These are phyloP conservation scores for Stephania cephalantha DNA, from an alignment of 164 flowering plant genomes.

Conservation along the genomic window DNA sequence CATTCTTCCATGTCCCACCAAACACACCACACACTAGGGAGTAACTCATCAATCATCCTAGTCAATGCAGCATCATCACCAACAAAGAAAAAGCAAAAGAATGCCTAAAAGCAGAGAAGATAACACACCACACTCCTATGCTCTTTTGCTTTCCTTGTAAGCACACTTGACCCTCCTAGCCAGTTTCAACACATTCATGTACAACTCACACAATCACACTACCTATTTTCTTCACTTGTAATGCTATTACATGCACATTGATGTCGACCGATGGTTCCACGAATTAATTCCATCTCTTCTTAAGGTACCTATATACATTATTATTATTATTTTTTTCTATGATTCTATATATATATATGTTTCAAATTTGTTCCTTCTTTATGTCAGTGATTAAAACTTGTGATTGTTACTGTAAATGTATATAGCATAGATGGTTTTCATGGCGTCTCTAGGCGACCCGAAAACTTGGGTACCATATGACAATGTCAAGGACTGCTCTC, in stretches of 20 bases:
- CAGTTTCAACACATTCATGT: constrained; percentile 4
- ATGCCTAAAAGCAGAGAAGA: constrained; percentile 20
- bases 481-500: constrained; percentile 57
- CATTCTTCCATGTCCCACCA: neutral
- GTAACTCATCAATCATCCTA: constrained; percentile 27
- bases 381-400: neutral
- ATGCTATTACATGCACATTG: neutral
- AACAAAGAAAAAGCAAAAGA: constrained; percentile 15
- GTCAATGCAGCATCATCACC: constrained; percentile 47
- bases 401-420: neutral
- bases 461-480: constrained; percentile 57
- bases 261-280: neutral
- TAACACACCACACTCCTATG: constrained; percentile 13
- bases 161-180: constrained; percentile 13
- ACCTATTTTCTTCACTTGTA: neutral
- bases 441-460: constrained; percentile 53
- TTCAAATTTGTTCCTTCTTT: neutral
- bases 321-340: too few relatives aligned
- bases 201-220: neutral
- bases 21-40: constrained; percentile 24
- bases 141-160: constrained; percentile 35
- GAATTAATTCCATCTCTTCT: too few relatives aligned
- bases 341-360: neutral
- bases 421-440: constrained; percentile 2
- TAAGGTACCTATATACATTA: too few relatives aligned